These are phyloP conservation scores for Petasospora fabianii DNA, from an alignment of 1,139 yeast genomes.

Conservation along the genomic window DNA sequence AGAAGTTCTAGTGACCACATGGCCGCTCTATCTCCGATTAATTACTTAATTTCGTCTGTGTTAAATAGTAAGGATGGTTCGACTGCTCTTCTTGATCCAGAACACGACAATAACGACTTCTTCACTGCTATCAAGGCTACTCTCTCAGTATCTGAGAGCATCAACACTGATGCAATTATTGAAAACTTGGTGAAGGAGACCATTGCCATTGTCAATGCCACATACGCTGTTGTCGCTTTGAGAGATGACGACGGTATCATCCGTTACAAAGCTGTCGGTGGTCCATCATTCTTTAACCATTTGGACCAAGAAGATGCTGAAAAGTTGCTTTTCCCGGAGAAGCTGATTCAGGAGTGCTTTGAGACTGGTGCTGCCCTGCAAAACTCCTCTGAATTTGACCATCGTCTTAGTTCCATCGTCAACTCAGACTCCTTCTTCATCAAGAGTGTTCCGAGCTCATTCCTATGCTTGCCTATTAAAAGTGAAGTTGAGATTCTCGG, in stretches of 20 bases:
- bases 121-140: constrained; percentile 37
- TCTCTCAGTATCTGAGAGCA: constrained; percentile 46
- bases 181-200: constrained; percentile 41
- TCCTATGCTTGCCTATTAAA: constrained; percentile 47
- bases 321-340: constrained; percentile 43
- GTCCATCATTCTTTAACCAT: constrained; percentile 31
- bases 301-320: constrained; percentile 8
- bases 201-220: constrained; percentile 41
- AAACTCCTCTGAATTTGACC: constrained; percentile 35
- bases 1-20: constrained; percentile 11
- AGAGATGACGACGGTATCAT: constrained; percentile 35
- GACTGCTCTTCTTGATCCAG: constrained; percentile 8
- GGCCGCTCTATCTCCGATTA: constrained; percentile 12
- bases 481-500: constrained; percentile 44
- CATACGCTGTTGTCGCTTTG: constrained; percentile 43
- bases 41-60: constrained; percentile 18
- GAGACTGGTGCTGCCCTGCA: constrained; percentile 38
- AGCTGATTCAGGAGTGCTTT: constrained; percentile 40
- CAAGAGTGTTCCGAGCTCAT: constrained; percentile 35
- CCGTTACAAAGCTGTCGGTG: constrained; percentile 42
- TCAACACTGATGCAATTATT: constrained; percentile 38
- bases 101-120: constrained; percentile 17
- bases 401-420: constrained; percentile 36
- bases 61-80: constrained; percentile 13
- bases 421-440: constrained; percentile 42